phyloP scores from a whole-genome alignment of 2,329 filamentous ascomycete genomes.

The Cladophialophora exuberans region DNA sequence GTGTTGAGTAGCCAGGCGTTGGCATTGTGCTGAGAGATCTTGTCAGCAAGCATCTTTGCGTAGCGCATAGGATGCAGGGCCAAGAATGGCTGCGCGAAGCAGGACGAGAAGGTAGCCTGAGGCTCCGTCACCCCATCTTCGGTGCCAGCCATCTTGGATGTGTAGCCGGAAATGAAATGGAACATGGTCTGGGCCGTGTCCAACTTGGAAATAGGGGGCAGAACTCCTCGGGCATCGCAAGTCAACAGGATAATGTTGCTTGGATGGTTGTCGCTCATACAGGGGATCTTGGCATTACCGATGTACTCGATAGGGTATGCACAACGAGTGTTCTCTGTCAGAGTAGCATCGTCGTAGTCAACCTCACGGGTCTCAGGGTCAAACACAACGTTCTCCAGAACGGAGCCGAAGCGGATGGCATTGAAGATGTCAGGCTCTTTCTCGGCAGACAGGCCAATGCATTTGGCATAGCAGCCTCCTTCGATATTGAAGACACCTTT shows the following conservation, averaged over 20 bases:
- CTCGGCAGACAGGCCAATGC: slow-evolving; percentile 93
- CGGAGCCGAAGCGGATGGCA: slow-evolving; percentile 94
- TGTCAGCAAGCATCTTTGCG: slow-evolving; percentile 96
- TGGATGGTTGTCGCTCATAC: slow-evolving; percentile 82
- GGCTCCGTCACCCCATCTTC: slow-evolving; percentile 97
- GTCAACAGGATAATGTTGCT: slow-evolving; percentile 98
- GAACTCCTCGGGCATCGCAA: slow-evolving; percentile 94
- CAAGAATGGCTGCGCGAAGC: slow-evolving; percentile 99
- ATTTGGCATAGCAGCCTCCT: slow-evolving; percentile 99
- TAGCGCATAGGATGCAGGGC: slow-evolving; percentile 99
- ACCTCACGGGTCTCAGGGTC: slow-evolving; percentile 85
- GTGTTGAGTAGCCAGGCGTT: slow-evolving; percentile 99
- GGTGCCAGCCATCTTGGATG: slow-evolving; percentile 99
- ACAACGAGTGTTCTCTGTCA: slow-evolving; percentile 98
- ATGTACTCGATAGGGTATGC: slow-evolving; percentile 99
- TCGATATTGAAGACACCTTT: slow-evolving; percentile 99
- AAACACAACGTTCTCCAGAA: slow-evolving; percentile 98
- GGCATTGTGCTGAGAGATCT: slow-evolving; percentile 92
- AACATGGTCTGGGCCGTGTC: slow-evolving; percentile 97
- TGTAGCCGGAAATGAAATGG: slow-evolving; percentile 99
- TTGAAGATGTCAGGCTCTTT: slow-evolving; percentile 98
- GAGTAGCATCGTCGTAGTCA: slow-evolving; percentile 91
- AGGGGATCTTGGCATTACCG: slow-evolving; percentile 97
- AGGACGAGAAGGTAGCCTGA: slow-evolving; percentile 97
- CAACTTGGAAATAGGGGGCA: slow-evolving; percentile 97